Evolutionary conservation across 2,329 filamentous ascomycete genomes (phyloP).

Genomic region (Cytospora chrysosperma): DNA sequence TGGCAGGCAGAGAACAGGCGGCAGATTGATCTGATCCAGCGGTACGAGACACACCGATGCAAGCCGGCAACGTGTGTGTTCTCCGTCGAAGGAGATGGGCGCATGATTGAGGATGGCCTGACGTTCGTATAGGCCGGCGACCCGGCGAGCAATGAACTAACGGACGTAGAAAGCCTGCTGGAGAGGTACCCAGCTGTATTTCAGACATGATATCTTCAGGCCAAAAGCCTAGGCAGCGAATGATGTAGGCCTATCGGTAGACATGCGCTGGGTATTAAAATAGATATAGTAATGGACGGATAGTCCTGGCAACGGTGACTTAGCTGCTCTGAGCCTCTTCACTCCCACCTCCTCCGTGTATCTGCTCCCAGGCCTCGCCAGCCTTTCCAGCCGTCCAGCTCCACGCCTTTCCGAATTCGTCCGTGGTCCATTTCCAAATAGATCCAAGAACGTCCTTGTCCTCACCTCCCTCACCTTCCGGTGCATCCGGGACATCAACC

Average conservation of each 20-base stretch:
- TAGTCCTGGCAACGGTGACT: not conserved
- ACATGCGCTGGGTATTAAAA: too few relatives aligned
- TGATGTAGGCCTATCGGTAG: not conserved
- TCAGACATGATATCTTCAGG: not conserved
- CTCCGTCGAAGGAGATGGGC: not conserved
- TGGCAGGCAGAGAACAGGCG: slow-evolving; percentile 2
- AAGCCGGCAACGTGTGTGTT: not conserved
- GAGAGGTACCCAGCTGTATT: slow-evolving; percentile 4
- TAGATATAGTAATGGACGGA: not conserved
- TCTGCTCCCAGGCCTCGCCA: slow-evolving; percentile 45
- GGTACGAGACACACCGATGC: slow-evolving; percentile 1
- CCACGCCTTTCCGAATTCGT: slow-evolving; percentile 48
- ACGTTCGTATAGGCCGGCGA: slow-evolving; percentile 6
- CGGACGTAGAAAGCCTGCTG: not conserved
- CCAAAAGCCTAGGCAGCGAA: not conserved
- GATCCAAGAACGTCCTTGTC: slow-evolving; percentile 33
- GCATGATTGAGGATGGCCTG: not conserved
- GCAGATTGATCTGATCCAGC: not conserved
- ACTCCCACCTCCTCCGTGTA: slow-evolving; percentile 32
- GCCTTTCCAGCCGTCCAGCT: slow-evolving; percentile 51
- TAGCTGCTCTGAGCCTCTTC: not conserved
- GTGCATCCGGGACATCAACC: slow-evolving; percentile 25
- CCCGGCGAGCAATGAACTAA: not conserved
- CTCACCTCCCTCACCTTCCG: slow-evolving; percentile 24
- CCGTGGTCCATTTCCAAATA: slow-evolving; percentile 53